These are phyloP conservation scores for Candida sp. DNA, from an alignment of 1,139 yeast species.

Conservation along the genomic window DNA sequence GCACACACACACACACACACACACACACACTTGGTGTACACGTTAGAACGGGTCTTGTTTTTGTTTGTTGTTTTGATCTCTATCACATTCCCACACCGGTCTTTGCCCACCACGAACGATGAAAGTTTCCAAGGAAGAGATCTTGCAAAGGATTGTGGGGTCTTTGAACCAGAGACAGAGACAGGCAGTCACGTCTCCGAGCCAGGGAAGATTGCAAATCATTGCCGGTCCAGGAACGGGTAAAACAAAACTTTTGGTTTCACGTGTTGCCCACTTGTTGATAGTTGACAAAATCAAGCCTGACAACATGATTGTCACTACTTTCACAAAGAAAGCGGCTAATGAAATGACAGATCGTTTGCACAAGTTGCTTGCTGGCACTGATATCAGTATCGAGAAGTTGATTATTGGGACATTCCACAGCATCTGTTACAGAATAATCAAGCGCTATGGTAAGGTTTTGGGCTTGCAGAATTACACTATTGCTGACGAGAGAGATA, in stretches of 20 bases:
- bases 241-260: slow-evolving; percentile 80
- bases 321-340: slow-evolving; percentile 93
- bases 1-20: no score
- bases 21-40: no score
- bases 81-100: not conserved
- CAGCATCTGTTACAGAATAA: slow-evolving; percentile 68
- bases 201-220: slow-evolving; percentile 64
- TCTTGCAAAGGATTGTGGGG: slow-evolving; percentile 2
- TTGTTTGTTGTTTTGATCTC: not conserved
- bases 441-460: slow-evolving; percentile 58
- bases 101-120: not conserved
- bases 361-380: slow-evolving; percentile 36
- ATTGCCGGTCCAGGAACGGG: slow-evolving; percentile 96
- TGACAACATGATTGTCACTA: slow-evolving; percentile 73
- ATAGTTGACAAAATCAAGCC: slow-evolving; percentile 57
- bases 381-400: slow-evolving; percentile 38
- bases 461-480: slow-evolving; percentile 54
- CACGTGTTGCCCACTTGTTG: slow-evolving; percentile 76
- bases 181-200: slow-evolving; percentile 62
- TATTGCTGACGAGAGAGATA: slow-evolving; percentile 74
- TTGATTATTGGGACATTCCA: slow-evolving; percentile 88
- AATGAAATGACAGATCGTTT: slow-evolving; percentile 77
- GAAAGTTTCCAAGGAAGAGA: not conserved
- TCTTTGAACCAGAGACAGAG: slow-evolving; percentile 61
- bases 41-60: not conserved